These are phyloP conservation scores for Lactarius akahatsu DNA, from an alignment of 768 basidiomycete genomes.

Conservation along the genomic window DNA sequence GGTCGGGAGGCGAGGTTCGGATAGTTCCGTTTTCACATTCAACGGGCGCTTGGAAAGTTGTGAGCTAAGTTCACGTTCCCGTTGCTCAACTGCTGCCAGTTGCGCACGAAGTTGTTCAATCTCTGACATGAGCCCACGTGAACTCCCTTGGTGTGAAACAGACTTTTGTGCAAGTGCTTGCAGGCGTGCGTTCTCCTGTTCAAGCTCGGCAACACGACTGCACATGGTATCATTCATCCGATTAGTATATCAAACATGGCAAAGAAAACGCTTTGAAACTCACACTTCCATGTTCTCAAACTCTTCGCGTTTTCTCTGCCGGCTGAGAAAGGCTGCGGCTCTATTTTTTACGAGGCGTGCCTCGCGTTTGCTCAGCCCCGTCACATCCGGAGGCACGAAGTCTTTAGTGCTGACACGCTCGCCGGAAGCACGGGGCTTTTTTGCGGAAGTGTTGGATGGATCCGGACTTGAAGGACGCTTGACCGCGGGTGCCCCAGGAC, in stretches of 20 bases:
- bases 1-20: conserved; percentile 51
- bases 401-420: conserved; percentile 67
- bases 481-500: conserved; percentile 22
- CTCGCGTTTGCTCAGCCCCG: conserved; percentile 85
- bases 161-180: conserved; percentile 52
- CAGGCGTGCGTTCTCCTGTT: conserved; percentile 79
- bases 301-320: conserved; percentile 90
- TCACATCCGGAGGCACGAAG: conserved; percentile 85
- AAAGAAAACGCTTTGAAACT: conserved; percentile 39
- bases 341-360: conserved; percentile 90
- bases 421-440: conserved; percentile 49
- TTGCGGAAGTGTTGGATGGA: conserved; percentile 33
- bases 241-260: conserved; percentile 17
- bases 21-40: conserved; percentile 56
- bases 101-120: conserved; percentile 66
- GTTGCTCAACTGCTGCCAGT: conserved; percentile 61
- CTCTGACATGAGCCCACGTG: conserved; percentile 50
- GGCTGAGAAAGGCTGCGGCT: conserved; percentile 86
- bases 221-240: background rate
- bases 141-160: conserved; percentile 36
- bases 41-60: conserved; percentile 48
- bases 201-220: conserved; percentile 81
- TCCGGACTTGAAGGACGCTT: conserved; percentile 36
- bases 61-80: conserved; percentile 63
- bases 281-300: conserved; percentile 90